Conservation (phyloP, 1,284 basidiomycete genomes). For the Ganoderma lingzhi region DNA sequence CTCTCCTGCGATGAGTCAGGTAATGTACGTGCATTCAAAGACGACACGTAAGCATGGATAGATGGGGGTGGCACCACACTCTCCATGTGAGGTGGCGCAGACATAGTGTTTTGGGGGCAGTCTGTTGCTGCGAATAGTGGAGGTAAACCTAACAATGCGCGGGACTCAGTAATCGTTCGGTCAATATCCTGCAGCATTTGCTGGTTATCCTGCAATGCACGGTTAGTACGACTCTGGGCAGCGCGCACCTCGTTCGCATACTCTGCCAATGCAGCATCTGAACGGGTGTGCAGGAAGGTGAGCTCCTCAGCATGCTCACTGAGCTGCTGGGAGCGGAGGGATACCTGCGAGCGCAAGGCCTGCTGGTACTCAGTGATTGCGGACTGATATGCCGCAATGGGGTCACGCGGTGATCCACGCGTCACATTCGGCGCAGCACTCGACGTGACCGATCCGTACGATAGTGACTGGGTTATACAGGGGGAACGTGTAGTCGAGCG, state of each 20-base stretch:
- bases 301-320: background rate
- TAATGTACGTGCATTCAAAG: too few species aligned
- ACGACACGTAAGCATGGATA: too few species aligned
- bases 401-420: too few species aligned
- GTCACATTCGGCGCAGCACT: too few species aligned
- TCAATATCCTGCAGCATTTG: background rate
- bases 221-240: background rate
- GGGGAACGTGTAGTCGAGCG: too few species aligned
- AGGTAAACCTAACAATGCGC: background rate
- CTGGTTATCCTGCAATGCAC: background rate
- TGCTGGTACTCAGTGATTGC: background rate
- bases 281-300: background rate
- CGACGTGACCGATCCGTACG: too few species aligned
- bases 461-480: too few species aligned
- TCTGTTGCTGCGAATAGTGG: background rate
- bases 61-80: too few species aligned
- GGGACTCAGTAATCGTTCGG: background rate
- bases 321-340: background rate
- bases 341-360: background rate
- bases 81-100: too few species aligned
- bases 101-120: too few species aligned
- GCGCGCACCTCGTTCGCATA: background rate
- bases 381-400: too few species aligned
- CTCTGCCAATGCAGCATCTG: background rate
- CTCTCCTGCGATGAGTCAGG: too few species aligned